phyloP scores from a whole-genome alignment of 2,329 filamentous ascomycete genomes.

The Torrubiella hemipterigena region DNA sequence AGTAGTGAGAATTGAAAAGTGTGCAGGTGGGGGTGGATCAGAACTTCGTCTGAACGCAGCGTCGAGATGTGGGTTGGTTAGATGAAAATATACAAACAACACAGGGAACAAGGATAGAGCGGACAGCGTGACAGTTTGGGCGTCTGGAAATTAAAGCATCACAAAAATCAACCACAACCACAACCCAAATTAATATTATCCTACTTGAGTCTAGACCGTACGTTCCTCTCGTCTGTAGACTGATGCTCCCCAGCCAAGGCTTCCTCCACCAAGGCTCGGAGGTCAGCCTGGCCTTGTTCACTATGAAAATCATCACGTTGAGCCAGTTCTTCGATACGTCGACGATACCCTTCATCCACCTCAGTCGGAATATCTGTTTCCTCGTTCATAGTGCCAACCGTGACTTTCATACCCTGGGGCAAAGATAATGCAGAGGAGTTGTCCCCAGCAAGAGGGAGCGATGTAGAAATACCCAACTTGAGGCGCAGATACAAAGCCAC shows the following conservation, averaged over 20 bases:
- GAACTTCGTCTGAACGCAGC: too few species aligned
- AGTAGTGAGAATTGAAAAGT: too few species aligned
- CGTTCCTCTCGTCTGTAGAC: conserved; percentile 53
- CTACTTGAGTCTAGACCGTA: conserved; percentile 50
- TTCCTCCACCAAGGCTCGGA: conserved; percentile 70
- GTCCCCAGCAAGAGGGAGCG: conserved; percentile 1
- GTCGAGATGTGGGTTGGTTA: too few species aligned
- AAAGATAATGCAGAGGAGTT: conserved; percentile 10
- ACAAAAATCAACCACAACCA: too few species aligned
- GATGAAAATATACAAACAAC: too few species aligned
- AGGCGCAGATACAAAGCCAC: conserved; percentile 59
- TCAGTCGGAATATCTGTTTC: conserved; percentile 46
- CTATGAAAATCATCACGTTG: conserved; percentile 72
- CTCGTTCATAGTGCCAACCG: conserved; percentile 62
- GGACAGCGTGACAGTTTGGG: too few species aligned
- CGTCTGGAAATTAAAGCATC: too few species aligned
- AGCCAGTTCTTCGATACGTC: conserved; percentile 81
- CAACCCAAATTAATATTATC: too few species aligned
- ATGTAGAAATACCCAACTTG: conserved; percentile 14
- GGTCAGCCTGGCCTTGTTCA: conserved; percentile 64
- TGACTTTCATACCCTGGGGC: conserved; percentile 67
- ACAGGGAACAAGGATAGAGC: too few species aligned
- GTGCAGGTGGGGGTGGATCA: too few species aligned
- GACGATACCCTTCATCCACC: conserved; percentile 70
- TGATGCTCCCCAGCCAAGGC: conserved; percentile 58